These are phyloP conservation scores for Hypocreales sp. DNA, from an alignment of 2,329 filamentous ascomycete genomes.

Conservation along the genomic window DNA sequence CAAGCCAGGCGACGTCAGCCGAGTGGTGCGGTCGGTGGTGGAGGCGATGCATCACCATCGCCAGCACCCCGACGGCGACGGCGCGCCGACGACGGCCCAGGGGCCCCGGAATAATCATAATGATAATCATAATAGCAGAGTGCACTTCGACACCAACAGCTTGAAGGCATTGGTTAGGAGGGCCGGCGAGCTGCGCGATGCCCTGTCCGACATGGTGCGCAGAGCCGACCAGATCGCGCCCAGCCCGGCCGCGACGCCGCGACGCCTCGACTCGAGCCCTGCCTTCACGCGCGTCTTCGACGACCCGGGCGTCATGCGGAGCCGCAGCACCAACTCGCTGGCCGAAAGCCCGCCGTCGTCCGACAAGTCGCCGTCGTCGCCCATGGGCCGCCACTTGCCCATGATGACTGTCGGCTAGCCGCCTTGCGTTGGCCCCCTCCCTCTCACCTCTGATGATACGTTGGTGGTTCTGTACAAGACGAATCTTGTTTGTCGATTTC, in stretches of 20 bases:
- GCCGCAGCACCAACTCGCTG: constrained; percentile 37
- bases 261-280: constrained; percentile 41
- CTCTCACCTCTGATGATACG: neutral
- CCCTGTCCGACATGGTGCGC: constrained; percentile 43
- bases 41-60: constrained; percentile 45
- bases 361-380: constrained; percentile 34
- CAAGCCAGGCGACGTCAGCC: constrained; percentile 22
- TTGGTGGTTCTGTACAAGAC: constrained; percentile 14
- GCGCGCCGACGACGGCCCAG: constrained; percentile 14
- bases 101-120: too few species aligned
- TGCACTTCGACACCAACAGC: constrained; percentile 55
- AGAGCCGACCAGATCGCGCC: constrained; percentile 41
- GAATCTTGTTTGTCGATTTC: constrained; percentile 9
- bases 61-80: constrained; percentile 15
- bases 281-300: constrained; percentile 53
- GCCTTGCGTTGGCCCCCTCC: neutral
- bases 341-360: constrained; percentile 29
- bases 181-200: constrained; percentile 42
- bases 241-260: constrained; percentile 37
- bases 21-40: constrained; percentile 45
- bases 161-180: constrained; percentile 50
- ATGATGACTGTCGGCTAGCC: constrained; percentile 46
- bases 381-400: constrained; percentile 38
- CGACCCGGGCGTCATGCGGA: constrained; percentile 40
- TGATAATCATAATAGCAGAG: too few species aligned